Conservation (phyloP, 352 stramenopile species). For the Phytophthora podocarpi region DNA sequence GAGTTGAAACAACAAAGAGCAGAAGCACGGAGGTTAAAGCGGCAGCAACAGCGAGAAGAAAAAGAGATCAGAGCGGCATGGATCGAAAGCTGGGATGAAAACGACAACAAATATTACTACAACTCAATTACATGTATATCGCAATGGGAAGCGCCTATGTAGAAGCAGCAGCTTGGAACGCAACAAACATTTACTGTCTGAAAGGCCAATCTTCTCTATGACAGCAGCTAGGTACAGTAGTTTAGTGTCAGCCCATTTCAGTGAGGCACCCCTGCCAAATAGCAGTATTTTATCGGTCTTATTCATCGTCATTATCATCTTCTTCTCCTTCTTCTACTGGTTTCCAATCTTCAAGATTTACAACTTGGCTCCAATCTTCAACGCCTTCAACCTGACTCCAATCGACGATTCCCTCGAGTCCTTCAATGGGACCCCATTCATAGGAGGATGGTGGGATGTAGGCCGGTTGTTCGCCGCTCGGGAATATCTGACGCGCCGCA, state of each 20-base stretch:
- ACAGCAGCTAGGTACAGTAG: too few relatives aligned
- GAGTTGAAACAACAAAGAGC: slow-evolving; percentile 41
- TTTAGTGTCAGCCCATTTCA: too few relatives aligned
- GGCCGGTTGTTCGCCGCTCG: slow-evolving; percentile 20
- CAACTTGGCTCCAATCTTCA: slow-evolving; percentile 10
- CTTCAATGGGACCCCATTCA: slow-evolving; percentile 4
- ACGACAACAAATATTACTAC: slow-evolving; percentile 68
- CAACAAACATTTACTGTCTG: too few relatives aligned
- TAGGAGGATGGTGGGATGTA: background rate
- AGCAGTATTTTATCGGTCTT: too few relatives aligned
- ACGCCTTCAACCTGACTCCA: slow-evolving; percentile 4
- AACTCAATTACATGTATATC: slow-evolving; percentile 55
- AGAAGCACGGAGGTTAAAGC: slow-evolving; percentile 37
- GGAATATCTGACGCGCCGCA: slow-evolving; percentile 34
- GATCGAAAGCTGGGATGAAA: slow-evolving; percentile 52
- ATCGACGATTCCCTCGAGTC: slow-evolving; percentile 5
- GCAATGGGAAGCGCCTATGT: slow-evolving; percentile 54
- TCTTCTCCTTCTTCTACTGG: background rate
- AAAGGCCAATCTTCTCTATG: too few relatives aligned
- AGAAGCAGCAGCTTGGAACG: too few relatives aligned
- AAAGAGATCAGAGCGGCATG: slow-evolving; percentile 41
- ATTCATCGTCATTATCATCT: background rate
- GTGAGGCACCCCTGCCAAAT: too few relatives aligned
- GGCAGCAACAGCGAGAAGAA: slow-evolving; percentile 41
- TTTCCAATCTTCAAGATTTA: background rate